Conservation (phyloP, 306 rosid species). For the Lupinus albus region DNA sequence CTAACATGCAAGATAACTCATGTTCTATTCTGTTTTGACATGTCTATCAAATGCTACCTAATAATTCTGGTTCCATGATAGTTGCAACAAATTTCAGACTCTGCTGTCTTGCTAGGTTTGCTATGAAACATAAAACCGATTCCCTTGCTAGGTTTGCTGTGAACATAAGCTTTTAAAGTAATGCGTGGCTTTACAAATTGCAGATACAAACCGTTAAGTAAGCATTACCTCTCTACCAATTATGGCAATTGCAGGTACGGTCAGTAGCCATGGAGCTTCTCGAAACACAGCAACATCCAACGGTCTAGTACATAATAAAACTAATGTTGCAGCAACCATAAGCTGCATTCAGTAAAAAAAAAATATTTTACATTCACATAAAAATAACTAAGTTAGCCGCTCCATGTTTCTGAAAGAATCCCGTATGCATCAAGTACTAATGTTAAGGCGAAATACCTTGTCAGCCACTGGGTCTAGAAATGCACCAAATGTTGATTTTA, state of each 20-base stretch:
- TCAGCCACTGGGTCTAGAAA: conserved; percentile 98
- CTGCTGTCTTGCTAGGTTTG: no score
- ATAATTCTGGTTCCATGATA: background rate
- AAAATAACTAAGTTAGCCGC: conserved; percentile 3
- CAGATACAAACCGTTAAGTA: conserved; percentile 3
- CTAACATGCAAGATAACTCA: no score
- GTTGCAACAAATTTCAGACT: conserved; percentile 6
- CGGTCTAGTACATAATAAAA: conserved; percentile 81
- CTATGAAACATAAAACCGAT: background rate
- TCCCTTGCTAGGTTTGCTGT: background rate
- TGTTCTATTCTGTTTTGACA: no score
- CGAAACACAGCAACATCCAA: conserved; percentile 61
- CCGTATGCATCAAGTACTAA: background rate
- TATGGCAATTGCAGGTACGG: conserved; percentile 80
- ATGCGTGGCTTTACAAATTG: conserved; percentile 20
- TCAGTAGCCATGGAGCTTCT: conserved; percentile 78
- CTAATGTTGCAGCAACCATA: conserved; percentile 95
- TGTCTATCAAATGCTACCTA: no score
- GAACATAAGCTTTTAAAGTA: conserved; percentile 4
- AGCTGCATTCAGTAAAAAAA: conserved; percentile 66
- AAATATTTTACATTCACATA: conserved; percentile 11
- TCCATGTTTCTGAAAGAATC: conserved; percentile 3
- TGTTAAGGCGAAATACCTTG: conserved; percentile 60
- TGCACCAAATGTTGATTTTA: conserved; percentile 95
- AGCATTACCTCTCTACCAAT: conserved; percentile 92